A percentile compares a stretch with the other conserved stretches of the same genome.
These are phyloP conservation scores for Saraca asoca DNA, from an alignment of 331 rosid genomes.

Conservation along the genomic window DNA sequence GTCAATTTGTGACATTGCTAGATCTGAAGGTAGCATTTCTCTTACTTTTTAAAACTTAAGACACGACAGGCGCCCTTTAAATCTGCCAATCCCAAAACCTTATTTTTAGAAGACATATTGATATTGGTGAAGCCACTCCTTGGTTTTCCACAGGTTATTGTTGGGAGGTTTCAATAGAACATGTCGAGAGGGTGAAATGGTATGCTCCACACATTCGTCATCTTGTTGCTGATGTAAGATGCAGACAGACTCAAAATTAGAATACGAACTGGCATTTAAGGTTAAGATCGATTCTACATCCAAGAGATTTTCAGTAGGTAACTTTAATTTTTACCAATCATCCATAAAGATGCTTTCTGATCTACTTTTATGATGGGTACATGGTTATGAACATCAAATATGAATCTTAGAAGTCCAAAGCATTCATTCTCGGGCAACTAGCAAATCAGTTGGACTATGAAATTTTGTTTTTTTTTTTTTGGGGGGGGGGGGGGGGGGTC, in stretches of 20 bases:
- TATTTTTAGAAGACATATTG: slow-evolving; percentile 3
- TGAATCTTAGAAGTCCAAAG: slow-evolving; percentile 18
- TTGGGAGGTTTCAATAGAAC: slow-evolving; percentile 76
- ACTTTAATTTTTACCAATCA: background rate
- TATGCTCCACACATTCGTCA: slow-evolving; percentile 93
- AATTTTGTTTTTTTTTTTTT: too few relatives aligned
- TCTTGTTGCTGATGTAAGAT: slow-evolving; percentile 76
- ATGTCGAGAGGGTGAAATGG: slow-evolving; percentile 92
- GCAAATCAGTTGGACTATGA: background rate
- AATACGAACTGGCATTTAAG: slow-evolving; percentile 14
- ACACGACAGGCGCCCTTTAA: slow-evolving; percentile 8
- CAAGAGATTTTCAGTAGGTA: background rate
- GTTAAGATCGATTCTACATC: slow-evolving; percentile 22
- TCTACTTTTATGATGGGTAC: background rate
- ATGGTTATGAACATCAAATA: background rate
- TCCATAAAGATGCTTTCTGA: slow-evolving; percentile 14
- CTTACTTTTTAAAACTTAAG: background rate
- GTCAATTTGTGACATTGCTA: slow-evolving; percentile 65
- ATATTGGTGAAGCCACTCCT: background rate
- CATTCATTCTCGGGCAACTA: background rate
- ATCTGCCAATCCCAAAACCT: background rate
- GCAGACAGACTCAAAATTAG: slow-evolving; percentile 48
- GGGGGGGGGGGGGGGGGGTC: slow-evolving; percentile 7
- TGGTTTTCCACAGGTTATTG: slow-evolving; percentile 56
- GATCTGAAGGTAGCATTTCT: slow-evolving; percentile 62